phyloP scores from a whole-genome alignment of 2,329 filamentous ascomycete genomes.

The Phyllosticta capitalensis region DNA sequence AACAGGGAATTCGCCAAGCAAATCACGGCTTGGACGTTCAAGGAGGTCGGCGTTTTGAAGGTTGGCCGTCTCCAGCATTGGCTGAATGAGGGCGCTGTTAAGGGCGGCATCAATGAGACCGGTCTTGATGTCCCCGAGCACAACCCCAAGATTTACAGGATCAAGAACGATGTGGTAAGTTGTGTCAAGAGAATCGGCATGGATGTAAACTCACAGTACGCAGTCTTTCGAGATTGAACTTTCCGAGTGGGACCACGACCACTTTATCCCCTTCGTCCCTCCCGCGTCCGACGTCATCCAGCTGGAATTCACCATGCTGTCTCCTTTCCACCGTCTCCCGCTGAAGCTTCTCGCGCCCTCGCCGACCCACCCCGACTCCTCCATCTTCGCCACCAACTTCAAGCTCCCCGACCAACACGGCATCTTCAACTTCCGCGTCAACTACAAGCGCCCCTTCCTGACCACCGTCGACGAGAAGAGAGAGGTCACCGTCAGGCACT shows the following conservation, averaged over 20 bases:
- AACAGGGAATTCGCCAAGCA: conserved; percentile 82
- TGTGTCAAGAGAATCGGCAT: neutral
- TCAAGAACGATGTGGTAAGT: conserved; percentile 95
- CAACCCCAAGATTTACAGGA: conserved; percentile 84
- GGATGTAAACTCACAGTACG: conserved; percentile 17
- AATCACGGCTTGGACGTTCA: conserved; percentile 90
- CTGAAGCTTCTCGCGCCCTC: conserved; percentile 46
- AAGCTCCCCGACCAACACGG: conserved; percentile 91
- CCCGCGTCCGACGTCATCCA: conserved; percentile 67
- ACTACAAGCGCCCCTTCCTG: conserved; percentile 93
- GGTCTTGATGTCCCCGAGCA: conserved; percentile 33
- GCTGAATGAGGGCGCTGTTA: conserved; percentile 38
- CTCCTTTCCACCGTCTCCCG: conserved; percentile 83
- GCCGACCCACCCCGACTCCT: conserved; percentile 51
- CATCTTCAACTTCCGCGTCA: conserved; percentile 96
- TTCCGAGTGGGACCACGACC: conserved; percentile 71
- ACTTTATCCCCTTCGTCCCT: conserved; percentile 64
- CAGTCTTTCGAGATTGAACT: conserved; percentile 81
- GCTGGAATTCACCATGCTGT: conserved; percentile 98
- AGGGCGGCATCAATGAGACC: conserved; percentile 28
- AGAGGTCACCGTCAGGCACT: conserved; percentile 89
- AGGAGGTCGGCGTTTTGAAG: conserved; percentile 82
- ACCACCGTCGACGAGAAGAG: conserved; percentile 87
- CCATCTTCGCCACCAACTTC: conserved; percentile 67
- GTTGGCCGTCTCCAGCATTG: conserved; percentile 78